Evolutionary conservation across 2,329 filamentous ascomycete species (phyloP), one percentile per base, ranked within the genome.

Genomic region (Penicillium verrucosum): DNA sequence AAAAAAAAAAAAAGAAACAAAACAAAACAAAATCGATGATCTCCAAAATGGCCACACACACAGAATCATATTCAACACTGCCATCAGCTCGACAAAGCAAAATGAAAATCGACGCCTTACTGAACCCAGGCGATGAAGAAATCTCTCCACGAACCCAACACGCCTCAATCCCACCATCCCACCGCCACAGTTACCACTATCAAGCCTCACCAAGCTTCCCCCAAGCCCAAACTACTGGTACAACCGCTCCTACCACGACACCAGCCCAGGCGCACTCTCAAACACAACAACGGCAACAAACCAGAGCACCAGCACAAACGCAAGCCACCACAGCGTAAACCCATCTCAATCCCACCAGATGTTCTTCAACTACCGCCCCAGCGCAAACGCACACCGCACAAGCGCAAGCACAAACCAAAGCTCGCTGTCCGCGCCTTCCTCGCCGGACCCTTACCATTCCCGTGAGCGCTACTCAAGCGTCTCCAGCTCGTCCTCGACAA

Each of bases 401-500:
- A 57, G 60, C 47, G 23, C 36, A 23, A 59, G 54, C 54, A 59
- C 51, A n/a, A 58, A 57, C 30, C 49, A 45, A 21, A 51, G 40
- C 40, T 43, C 46, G 32, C 23, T 40, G 3, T 56, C 54, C 10
- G 27, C 41, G 6, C 54, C 54, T 25, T 74, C 72, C 9, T 73
- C 70, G 6, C 73, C 75, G 46, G 69, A 67, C 32, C 67, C 69
- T 2, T 75, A 75, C 63, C 63, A 63, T 29, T 61, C 67, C 21
- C 70, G 73, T 46, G 73, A 76, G 52, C 72, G 75, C 40, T 76
- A 72, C 61, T 70, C 72, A 53, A 76, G 74, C 27, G 75, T 75
- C 46, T 75, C 75, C 12, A 77, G 73, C 62, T 71, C 66, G 51
- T 75, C 74, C 21, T 73, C 70, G 37, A 68, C 56, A 2, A 68